A percentile compares a stretch with the other conserved stretches of the same genome.
phyloP scores from a whole-genome alignment of 768 basidiomycete genomes.

The Tricholoma hemisulphureum region DNA sequence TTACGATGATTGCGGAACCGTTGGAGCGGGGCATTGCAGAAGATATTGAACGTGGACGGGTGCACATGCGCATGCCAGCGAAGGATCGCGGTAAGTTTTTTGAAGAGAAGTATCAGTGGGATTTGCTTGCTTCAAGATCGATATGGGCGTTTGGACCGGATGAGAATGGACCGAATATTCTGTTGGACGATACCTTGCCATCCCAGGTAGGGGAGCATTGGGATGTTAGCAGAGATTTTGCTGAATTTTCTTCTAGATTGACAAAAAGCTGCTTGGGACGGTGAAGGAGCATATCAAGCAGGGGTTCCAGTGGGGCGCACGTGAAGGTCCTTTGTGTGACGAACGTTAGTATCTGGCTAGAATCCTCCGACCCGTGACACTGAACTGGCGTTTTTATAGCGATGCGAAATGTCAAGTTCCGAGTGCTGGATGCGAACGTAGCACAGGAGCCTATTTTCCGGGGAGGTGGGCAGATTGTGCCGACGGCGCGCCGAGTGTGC shows the following conservation, averaged over 20 bases:
- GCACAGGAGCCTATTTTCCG: slow-evolving; percentile 97
- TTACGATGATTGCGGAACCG: slow-evolving; percentile 99
- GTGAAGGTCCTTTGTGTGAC: slow-evolving; percentile 97
- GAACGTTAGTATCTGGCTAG: slow-evolving; percentile 72
- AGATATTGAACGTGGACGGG: slow-evolving; percentile 90
- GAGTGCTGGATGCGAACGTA: slow-evolving; percentile 86
- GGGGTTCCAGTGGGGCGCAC: slow-evolving; percentile 98
- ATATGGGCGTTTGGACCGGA: slow-evolving; percentile 99
- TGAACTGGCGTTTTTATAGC: slow-evolving; percentile 46
- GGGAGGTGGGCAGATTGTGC: slow-evolving; percentile 97
- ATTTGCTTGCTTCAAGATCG: slow-evolving; percentile 92
- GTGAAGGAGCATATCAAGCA: slow-evolving; percentile 97
- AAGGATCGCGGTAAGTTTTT: slow-evolving; percentile 97
- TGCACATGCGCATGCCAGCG: slow-evolving; percentile 91
- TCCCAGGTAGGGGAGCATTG: slow-evolving; percentile 60
- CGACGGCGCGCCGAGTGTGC: slow-evolving; percentile 97
- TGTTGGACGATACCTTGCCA: slow-evolving; percentile 94
- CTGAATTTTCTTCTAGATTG: slow-evolving; percentile 51
- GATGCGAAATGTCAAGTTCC: slow-evolving; percentile 98
- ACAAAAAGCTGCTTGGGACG: slow-evolving; percentile 86
- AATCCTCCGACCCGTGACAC: background rate
- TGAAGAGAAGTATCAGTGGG: slow-evolving; percentile 97
- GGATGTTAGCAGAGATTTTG: background rate
- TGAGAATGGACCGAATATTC: slow-evolving; percentile 88
- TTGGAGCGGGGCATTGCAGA: slow-evolving; percentile 94